Evolutionary conservation across 2,329 filamentous ascomycete genomes (phyloP).

Genomic region (Aureobasidium subglaciale): DNA sequence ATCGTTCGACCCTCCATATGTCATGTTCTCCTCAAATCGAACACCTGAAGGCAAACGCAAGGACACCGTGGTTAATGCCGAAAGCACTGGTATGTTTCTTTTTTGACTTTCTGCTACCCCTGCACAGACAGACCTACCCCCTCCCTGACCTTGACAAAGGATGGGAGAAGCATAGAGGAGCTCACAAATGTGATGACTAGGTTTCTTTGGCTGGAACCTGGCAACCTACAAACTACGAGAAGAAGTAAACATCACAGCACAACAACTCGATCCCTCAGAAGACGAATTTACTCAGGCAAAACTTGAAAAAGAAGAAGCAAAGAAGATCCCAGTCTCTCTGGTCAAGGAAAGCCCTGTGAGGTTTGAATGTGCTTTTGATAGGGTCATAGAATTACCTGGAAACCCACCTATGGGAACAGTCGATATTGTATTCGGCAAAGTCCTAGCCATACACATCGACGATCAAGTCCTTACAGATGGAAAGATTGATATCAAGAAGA

Average conservation of each 20-base stretch:
- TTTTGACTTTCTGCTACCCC: too few species aligned
- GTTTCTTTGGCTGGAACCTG: constrained; percentile 52
- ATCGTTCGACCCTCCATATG: constrained; percentile 55
- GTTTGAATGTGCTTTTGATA: constrained; percentile 53
- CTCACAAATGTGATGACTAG: neutral
- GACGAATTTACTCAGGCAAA: constrained; percentile 50
- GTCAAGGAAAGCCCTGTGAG: constrained; percentile 48
- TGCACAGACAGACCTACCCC: too few species aligned
- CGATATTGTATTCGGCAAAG: constrained; percentile 51
- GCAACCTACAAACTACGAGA: constrained; percentile 51
- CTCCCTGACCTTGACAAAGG: too few species aligned
- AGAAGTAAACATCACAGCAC: constrained; percentile 48
- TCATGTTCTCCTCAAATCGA: constrained; percentile 57
- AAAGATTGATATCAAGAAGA: constrained; percentile 49
- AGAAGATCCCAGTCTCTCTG: constrained; percentile 42
- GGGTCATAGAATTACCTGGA: constrained; percentile 48
- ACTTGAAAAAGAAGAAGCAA: constrained; percentile 43
- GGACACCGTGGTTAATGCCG: constrained; percentile 51
- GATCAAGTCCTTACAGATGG: constrained; percentile 50
- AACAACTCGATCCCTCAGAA: constrained; percentile 42
- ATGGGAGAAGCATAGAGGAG: neutral
- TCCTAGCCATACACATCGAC: constrained; percentile 51
- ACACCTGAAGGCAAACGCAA: constrained; percentile 42
- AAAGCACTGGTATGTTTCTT: constrained; percentile 38
- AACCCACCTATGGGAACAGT: constrained; percentile 52